Percentiles rank a stretch among this genome's conserved stretches.
phyloP scores from a whole-genome alignment of 768 basidiomycete genomes.

The Amanita pallidorosea region DNA sequence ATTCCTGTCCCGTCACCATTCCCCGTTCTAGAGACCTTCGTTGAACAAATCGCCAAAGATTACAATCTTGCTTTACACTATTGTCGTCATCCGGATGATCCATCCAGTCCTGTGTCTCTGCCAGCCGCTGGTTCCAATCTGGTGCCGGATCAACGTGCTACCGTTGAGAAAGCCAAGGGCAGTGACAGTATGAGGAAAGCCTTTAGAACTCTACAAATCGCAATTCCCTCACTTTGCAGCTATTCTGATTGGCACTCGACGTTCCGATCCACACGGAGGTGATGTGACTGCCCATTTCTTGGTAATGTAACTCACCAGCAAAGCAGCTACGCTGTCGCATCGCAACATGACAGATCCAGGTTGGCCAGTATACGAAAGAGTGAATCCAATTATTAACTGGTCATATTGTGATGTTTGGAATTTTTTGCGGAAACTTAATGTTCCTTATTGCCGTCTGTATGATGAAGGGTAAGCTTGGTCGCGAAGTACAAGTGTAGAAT shows the following conservation, averaged over 20 bases:
- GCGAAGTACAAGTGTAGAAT: background rate
- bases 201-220: constrained; percentile 59
- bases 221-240: constrained; percentile 59
- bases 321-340: constrained; percentile 56
- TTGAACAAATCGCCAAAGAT: constrained; percentile 41
- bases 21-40: constrained; percentile 73
- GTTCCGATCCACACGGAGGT: constrained; percentile 94
- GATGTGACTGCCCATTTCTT: constrained; percentile 15
- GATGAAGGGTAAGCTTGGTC: constrained; percentile 66
- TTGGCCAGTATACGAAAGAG: constrained; percentile 85
- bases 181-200: constrained; percentile 73
- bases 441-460: constrained; percentile 86
- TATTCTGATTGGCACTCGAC: constrained; percentile 81
- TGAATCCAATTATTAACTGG: constrained; percentile 98
- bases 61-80: constrained; percentile 76
- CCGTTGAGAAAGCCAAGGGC: constrained; percentile 45
- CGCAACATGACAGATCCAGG: constrained; percentile 75
- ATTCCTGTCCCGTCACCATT: constrained; percentile 90
- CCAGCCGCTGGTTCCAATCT: constrained; percentile 14
- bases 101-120: constrained; percentile 38
- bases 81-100: constrained; percentile 29
- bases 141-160: constrained; percentile 15
- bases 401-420: constrained; percentile 82
- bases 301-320: background rate
- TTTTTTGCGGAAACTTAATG: constrained; percentile 61